A percentile compares a stretch with the other conserved stretches of the same genome.
Conservation (phyloP, 2,329 filamentous ascomycete genomes). For the Colletotrichum somersetense region DNA sequence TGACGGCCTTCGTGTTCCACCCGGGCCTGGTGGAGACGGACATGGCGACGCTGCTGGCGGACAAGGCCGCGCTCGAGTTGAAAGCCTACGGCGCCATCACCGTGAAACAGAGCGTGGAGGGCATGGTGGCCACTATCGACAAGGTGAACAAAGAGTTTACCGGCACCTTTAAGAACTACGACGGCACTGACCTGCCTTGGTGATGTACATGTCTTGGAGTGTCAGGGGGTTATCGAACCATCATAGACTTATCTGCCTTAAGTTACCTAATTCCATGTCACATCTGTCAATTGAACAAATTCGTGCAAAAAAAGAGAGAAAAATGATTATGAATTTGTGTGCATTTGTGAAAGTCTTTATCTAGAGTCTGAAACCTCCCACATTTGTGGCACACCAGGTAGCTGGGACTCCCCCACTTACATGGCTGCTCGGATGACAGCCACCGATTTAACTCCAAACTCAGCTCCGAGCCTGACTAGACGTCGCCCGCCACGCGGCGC, state of each 20-base stretch:
- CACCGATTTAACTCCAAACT: neutral
- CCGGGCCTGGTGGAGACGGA: constrained; percentile 42
- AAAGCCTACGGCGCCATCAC: constrained; percentile 36
- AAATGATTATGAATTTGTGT: neutral
- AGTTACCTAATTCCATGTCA: neutral
- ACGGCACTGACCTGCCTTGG: constrained; percentile 38
- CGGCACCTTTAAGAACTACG: constrained; percentile 38
- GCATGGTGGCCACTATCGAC: constrained; percentile 21
- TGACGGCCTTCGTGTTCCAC: constrained; percentile 43
- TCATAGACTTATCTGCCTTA: neutral
- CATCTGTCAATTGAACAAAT: neutral
- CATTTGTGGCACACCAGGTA: too few relatives aligned
- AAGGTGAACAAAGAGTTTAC: constrained; percentile 26
- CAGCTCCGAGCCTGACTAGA: neutral
- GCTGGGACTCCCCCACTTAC: neutral
- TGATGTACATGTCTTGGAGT: neutral
- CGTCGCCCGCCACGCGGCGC: neutral
- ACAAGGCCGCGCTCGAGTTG: neutral
- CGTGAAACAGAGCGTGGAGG: constrained; percentile 41
- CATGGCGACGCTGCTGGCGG: constrained; percentile 1
- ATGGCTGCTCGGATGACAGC: neutral
- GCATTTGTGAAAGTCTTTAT: neutral
- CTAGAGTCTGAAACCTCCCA: neutral
- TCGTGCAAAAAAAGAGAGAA: neutral
- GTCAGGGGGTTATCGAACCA: neutral